Conservation (phyloP, 2,329 filamentous ascomycete genomes). For the Diplodia corticola region DNA sequence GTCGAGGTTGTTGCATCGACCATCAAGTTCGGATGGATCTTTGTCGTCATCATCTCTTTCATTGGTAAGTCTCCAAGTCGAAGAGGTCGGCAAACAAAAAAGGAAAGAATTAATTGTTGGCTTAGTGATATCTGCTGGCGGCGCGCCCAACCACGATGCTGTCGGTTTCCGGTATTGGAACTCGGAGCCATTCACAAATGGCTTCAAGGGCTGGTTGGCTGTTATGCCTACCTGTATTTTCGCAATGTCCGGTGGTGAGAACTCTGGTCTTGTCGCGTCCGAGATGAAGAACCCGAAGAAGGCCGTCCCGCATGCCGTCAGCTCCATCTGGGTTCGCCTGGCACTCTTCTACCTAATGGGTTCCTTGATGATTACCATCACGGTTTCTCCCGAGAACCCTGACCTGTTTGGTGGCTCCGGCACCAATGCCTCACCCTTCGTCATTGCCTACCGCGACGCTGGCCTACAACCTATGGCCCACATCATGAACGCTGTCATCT, state of each 20-base stretch:
- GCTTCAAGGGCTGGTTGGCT: conserved; percentile 44
- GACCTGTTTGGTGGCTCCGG: conserved; percentile 46
- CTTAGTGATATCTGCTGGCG: conserved; percentile 47
- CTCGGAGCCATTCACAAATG: conserved; percentile 44
- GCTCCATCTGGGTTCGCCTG: conserved; percentile 49
- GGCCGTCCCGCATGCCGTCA: conserved; percentile 48
- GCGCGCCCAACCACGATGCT: conserved; percentile 40
- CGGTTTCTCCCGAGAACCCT: conserved; percentile 42
- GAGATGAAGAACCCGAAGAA: conserved; percentile 48
- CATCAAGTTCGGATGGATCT: conserved; percentile 52
- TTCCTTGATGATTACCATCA: conserved; percentile 48
- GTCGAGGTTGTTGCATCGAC: conserved; percentile 47
- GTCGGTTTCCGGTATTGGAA: conserved; percentile 52
- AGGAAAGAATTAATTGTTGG: background rate
- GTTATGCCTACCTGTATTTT: conserved; percentile 43
- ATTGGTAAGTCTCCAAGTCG: conserved; percentile 27
- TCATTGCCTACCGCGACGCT: conserved; percentile 47
- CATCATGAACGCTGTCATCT: conserved; percentile 53
- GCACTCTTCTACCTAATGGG: conserved; percentile 50
- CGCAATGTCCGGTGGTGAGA: conserved; percentile 47
- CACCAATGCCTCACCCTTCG: conserved; percentile 50
- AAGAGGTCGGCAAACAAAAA: too few species aligned
- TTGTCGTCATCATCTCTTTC: conserved; percentile 50
- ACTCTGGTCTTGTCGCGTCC: conserved; percentile 46
- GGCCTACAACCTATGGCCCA: conserved; percentile 42